These are phyloP conservation scores for Exophiala viscosa DNA, from an alignment of 2,329 filamentous ascomycete genomes.

Conservation along the genomic window DNA sequence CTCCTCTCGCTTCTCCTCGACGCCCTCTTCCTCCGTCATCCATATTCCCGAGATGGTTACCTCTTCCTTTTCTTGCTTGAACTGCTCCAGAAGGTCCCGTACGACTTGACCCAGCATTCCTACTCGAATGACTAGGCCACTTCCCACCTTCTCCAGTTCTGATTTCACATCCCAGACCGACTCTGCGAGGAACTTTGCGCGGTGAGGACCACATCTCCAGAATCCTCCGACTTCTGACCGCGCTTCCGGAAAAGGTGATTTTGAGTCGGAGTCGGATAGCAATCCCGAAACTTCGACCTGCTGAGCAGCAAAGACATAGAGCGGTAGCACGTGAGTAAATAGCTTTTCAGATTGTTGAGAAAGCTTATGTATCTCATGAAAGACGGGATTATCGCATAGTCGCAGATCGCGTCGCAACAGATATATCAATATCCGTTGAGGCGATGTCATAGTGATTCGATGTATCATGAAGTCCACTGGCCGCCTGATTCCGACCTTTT, in stretches of 20 bases:
- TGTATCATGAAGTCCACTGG: neutral
- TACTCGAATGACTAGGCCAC: constrained; percentile 61
- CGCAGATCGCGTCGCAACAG: constrained; percentile 70
- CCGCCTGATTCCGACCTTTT: neutral
- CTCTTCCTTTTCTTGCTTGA: constrained; percentile 39
- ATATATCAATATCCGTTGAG: constrained; percentile 60
- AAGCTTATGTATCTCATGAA: constrained; percentile 54
- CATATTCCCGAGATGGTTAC: constrained; percentile 61
- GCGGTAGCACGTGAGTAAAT: constrained; percentile 65
- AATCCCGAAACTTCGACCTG: constrained; percentile 75
- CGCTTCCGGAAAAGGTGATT: constrained; percentile 66
- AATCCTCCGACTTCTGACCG: constrained; percentile 62
- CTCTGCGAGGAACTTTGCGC: constrained; percentile 68
- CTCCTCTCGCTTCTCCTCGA: constrained; percentile 67
- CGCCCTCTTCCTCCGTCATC: constrained; percentile 68
- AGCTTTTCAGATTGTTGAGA: constrained; percentile 45
- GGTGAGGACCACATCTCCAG: constrained; percentile 70
- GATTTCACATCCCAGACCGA: constrained; percentile 69
- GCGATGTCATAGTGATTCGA: constrained; percentile 21
- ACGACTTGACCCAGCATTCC: constrained; percentile 61
- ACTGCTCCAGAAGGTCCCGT: constrained; percentile 52
- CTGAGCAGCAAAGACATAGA: constrained; percentile 65
- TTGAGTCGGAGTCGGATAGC: constrained; percentile 44
- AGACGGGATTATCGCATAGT: constrained; percentile 68
- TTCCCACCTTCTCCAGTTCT: constrained; percentile 56